Base-by-base conservation (phyloP, 768 basidiomycete species). In the Mycena pura region DNA sequence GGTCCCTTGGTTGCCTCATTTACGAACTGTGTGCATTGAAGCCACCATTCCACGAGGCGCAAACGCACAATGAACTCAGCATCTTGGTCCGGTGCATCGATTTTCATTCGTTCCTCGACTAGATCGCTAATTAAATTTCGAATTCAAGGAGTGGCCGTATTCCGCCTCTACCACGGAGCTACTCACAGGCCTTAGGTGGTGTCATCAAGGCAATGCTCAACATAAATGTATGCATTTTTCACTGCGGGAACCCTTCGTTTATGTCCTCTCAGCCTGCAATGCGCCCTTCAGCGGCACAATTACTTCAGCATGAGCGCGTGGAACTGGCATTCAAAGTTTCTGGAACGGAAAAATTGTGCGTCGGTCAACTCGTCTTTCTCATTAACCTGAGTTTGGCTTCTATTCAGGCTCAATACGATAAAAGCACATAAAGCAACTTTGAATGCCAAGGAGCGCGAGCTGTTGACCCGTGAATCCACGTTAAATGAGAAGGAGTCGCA, bases 1-100 rank as follows among this genome's bases (percentile, higher is more conserved):
- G 97, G 97, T 96, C 94, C 5, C 82, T 99, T 27, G 97, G 97
- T 1, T 99, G 97, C 76, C 83, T 99, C 28, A 93, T 98, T 24
- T 99, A 93, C 74, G 97, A 99, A 76, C 85, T 99, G 36, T 99
- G 96, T 65, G 95, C 96, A 0, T 81, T 95, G 52, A 91, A 91
- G 68, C 95, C 95, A 0, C 95, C 95, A 6, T 97, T 97, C 70
- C 91, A 95, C 67, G 93, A 93, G 74, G 94, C 95, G 1, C 90
- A 93, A 73, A 96, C 95, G 0, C 93, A 96, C 61, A 82, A 85
- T 2, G 94, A 96, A 70, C 82, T 96, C 11, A 91, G 90, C 57
- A 88, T 89, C 57, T 84, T 88, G 59, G 92, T 97, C 71, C 82
- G 92, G 90, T 89, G 38, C 13, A 83, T 70, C 51, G 14, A 40